Evolutionary conservation across 2,329 filamentous ascomycete genomes (phyloP).

Genomic region (Amylocarpus encephaloides): DNA sequence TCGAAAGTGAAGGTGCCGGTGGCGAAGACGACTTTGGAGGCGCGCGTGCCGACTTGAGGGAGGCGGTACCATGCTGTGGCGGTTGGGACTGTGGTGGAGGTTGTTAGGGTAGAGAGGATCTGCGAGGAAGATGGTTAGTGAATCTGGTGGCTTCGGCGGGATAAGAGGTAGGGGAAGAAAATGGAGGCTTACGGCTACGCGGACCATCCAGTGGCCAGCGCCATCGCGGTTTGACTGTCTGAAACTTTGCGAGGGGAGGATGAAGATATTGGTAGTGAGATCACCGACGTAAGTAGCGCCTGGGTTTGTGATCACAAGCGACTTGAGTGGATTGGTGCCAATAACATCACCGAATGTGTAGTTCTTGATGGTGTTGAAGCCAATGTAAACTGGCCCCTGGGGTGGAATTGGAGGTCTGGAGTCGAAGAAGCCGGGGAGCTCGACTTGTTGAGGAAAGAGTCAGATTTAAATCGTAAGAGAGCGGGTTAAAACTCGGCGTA

Average conservation of each 20-base stretch:
- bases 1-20: neutral
- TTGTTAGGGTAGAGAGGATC: neutral
- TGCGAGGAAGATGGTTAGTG: neutral
- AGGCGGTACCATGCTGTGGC: neutral
- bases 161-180: neutral
- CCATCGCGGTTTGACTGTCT: neutral
- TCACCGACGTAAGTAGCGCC: slow-evolving; percentile 5
- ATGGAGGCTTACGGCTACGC: slow-evolving; percentile 14
- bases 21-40: neutral
- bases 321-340: slow-evolving; percentile 2
- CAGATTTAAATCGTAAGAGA: too few species aligned
- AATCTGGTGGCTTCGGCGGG: neutral
- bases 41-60: neutral
- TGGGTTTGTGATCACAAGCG: slow-evolving; percentile 7
- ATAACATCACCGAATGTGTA: slow-evolving; percentile 15
- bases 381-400: neutral
- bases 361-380: slow-evolving; percentile 12
- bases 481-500: too few species aligned
- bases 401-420: neutral
- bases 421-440: neutral
- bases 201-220: slow-evolving; percentile 7
- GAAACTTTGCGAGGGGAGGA: slow-evolving; percentile 13
- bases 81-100: neutral
- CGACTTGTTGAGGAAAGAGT: neutral
- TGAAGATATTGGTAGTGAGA: slow-evolving; percentile 17